Base-by-base conservation (phyloP, 1,139 yeast species). In the Wickerhamiella pararugosa region DNA sequence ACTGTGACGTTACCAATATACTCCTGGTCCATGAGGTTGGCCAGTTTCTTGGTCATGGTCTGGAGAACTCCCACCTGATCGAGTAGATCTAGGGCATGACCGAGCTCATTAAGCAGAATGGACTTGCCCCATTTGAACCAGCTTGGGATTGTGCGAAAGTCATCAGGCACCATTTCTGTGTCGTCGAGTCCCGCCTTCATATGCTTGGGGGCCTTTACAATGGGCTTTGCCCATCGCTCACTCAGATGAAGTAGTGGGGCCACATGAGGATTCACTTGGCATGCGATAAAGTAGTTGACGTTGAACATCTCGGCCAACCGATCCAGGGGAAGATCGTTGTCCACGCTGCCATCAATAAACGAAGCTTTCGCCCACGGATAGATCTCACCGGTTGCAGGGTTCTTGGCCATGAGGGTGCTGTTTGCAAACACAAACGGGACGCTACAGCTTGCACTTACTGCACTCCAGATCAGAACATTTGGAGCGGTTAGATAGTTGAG, bases 181-280 rank as follows among this genome's bases (percentile, higher is more conserved):
- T 38, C 33, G n/a, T 38, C 41, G 5, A 29, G 25, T 7, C 41
- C 41, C 8, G 36, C 41, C 25, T 38, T 38, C 25, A 38, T 31
- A 5, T 32, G 15, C 11, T 38, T 36, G 3, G 41, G 41, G 11
- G 41, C 41, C 25, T 28, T 32, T 6, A 32, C 37, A 5, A 26
- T 7, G 2, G 36, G 36, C 7, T 9, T 7, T 11, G 36, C 21
- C 41, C 41, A 38, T 25, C 28, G 26, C 29, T 38, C 35, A 3
- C 26, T 30, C 11, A 54, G 44, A 36, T 43, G 80, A 50, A 90
- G 65, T 40, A 90, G 71, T 2, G 98, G 97, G 1, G 82, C 87
- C 29, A 90, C 93, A 57, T 90, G 98, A 0, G 97, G 95, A 54
- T 92, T 84, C 1, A 90, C 98, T 60, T 92, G 97, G 43, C 94